Conservation (phyloP, 441 rosid genomes). For the Kokia cookei region DNA sequence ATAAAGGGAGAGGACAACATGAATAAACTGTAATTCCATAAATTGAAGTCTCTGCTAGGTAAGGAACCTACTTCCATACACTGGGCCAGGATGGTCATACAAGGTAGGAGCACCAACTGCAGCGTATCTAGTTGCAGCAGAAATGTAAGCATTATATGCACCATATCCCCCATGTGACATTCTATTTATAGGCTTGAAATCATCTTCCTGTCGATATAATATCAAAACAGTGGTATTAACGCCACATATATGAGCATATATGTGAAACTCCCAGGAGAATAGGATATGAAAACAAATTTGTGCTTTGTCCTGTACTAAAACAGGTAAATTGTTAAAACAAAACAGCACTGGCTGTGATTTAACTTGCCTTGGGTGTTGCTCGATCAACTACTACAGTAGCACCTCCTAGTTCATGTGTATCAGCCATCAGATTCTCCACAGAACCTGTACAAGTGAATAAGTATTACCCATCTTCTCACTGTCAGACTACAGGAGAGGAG, state of each 20-base stretch:
- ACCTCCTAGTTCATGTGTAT: conserved; percentile 91
- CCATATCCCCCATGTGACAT: conserved; percentile 69
- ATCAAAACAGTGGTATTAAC: not conserved
- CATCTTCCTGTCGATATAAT: conserved; percentile 59
- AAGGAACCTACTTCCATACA: conserved; percentile 69
- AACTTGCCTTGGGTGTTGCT: conserved; percentile 83
- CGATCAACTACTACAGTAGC: conserved; percentile 82
- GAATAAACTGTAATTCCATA: not conserved
- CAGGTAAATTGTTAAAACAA: not conserved
- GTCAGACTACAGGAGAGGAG: not conserved
- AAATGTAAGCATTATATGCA: conserved; percentile 90
- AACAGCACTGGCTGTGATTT: not conserved
- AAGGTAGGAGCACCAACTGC: conserved; percentile 86
- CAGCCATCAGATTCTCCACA: conserved; percentile 82
- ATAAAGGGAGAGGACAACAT: not conserved
- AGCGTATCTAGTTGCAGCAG: conserved; percentile 94
- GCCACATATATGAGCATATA: not conserved
- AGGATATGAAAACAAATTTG: not conserved
- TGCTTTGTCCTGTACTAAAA: not conserved
- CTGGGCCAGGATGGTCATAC: conserved; percentile 69
- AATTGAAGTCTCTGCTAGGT: not conserved
- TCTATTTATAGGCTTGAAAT: conserved; percentile 62
- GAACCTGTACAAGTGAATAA: conserved; percentile 40
- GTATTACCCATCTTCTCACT: not conserved
- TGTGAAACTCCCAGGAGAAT: not conserved